phyloP scores from a whole-genome alignment of 257 asterid genomes.

The Salvia splendens region DNA sequence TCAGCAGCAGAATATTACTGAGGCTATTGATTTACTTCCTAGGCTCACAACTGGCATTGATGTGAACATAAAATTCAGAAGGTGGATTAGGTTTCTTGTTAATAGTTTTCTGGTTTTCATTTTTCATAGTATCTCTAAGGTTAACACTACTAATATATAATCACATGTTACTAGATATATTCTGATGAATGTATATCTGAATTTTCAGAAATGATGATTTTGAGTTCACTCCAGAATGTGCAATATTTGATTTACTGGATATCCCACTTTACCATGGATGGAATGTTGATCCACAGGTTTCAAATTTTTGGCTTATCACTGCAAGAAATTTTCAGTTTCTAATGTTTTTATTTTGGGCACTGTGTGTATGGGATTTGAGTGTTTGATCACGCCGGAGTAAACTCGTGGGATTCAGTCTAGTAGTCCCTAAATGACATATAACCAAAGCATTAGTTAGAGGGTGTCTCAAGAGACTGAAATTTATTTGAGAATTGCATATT shows the following conservation, averaged over 20 bases:
- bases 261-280: slow-evolving; percentile 99
- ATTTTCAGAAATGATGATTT: slow-evolving; percentile 81
- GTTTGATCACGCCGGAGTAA: slow-evolving; percentile 9
- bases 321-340: slow-evolving; percentile 2
- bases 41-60: slow-evolving; percentile 94
- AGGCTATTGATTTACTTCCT: slow-evolving; percentile 94
- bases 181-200: slow-evolving; percentile 30
- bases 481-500: neutral
- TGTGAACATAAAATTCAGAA: slow-evolving; percentile 79
- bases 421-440: slow-evolving; percentile 3
- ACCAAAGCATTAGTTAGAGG: neutral
- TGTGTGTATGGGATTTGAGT: neutral
- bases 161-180: neutral
- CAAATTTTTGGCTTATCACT: slow-evolving; percentile 17
- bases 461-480: neutral
- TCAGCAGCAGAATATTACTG: slow-evolving; percentile 85
- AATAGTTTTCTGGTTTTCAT: slow-evolving; percentile 15
- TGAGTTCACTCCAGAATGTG: slow-evolving; percentile 95
- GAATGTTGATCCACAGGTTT: slow-evolving; percentile 95
- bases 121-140: slow-evolving; percentile 18
- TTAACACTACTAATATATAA: neutral
- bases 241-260: slow-evolving; percentile 92
- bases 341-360: neutral
- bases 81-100: slow-evolving; percentile 42
- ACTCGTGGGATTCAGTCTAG: neutral